Conservation (phyloP, 768 basidiomycete genomes). For the Leccinum barrowsii region DNA sequence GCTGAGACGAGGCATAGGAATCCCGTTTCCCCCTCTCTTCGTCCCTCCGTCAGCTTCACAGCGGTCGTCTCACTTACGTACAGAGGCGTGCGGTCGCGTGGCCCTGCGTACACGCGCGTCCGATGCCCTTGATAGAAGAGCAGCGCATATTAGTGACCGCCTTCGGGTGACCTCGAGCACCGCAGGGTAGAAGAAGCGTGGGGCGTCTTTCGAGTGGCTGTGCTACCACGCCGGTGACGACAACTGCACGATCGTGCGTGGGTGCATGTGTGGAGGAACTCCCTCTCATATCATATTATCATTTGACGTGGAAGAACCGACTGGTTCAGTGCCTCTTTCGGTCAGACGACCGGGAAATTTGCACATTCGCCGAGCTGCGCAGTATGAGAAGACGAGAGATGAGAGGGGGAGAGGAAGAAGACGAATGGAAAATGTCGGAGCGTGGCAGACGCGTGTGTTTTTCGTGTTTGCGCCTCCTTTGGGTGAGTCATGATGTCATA, state of each 20-base stretch:
- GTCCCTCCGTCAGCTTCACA: neutral
- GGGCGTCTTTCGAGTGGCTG: neutral
- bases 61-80: constrained; percentile 6
- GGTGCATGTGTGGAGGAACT: neutral
- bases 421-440: neutral
- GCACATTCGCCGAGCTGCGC: neutral
- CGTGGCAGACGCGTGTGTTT: constrained; percentile 28
- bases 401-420: neutral
- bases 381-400: neutral
- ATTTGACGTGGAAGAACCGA: neutral
- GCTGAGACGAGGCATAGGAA: constrained; percentile 5
- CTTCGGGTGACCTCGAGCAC: constrained; percentile 3
- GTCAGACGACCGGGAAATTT: neutral
- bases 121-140: constrained; percentile 11
- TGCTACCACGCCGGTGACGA: neutral
- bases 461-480: constrained; percentile 8
- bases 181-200: constrained; percentile 6
- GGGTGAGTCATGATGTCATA: constrained; percentile 21
- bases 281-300: constrained; percentile 4
- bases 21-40: neutral
- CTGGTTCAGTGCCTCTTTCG: neutral
- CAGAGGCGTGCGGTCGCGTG: constrained; percentile 6
- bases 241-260: neutral
- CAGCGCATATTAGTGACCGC: neutral
- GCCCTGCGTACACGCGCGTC: constrained; percentile 1